Evolutionary conservation across 768 basidiomycete species (phyloP), one percentile per base, ranked within the genome.

Genomic region (Naganishia friedmannii): DNA sequence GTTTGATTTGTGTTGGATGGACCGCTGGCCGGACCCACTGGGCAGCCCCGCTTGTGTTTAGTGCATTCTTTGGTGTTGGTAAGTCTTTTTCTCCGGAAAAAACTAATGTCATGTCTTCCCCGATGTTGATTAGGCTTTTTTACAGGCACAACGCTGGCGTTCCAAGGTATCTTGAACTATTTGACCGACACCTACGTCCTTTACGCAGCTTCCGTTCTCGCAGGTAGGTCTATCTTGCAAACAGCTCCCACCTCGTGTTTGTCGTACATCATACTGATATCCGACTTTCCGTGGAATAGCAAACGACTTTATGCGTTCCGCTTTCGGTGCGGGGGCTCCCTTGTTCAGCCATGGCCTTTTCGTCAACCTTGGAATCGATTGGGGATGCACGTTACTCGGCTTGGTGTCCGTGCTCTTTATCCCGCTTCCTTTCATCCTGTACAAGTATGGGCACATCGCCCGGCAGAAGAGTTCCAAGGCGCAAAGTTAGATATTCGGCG

Each of bases 191-290:
- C 73, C 32, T 82, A 80, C 73, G 74, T 73, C 9, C 53, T 74
- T 26, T 79, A 81, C 67, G 79, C 81, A 3, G 82, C 82, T 0
- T 76, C 75, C 0, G 75, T 80, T 9, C 72, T 83, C 3, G 82
- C 82, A 1, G 26, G 26, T 29, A 7, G 46, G 60, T 39, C 32
- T 39, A 42, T 13, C 7, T 42, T 15, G 42, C 42, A 17, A 42
- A 42, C 7, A 15, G 42, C 42, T 2, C 42, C 7, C 7, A 42
- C 15, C 42, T 42, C 15, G 7, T 42, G 42, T 13, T 29, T n/a
- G 12, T 42, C 58, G 9, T 37, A 26, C 42, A 15, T 42, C 8
- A 2, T 31, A 15, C 42, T 29, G 58, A 63, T 12, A 2, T 32
- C 6, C 26, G 12, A n/a, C 15, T 21, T 12, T 48, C 21, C 1